phyloP scores from a whole-genome alignment of 1,284 basidiomycete species.

The Neonothopanus nambi region DNA sequence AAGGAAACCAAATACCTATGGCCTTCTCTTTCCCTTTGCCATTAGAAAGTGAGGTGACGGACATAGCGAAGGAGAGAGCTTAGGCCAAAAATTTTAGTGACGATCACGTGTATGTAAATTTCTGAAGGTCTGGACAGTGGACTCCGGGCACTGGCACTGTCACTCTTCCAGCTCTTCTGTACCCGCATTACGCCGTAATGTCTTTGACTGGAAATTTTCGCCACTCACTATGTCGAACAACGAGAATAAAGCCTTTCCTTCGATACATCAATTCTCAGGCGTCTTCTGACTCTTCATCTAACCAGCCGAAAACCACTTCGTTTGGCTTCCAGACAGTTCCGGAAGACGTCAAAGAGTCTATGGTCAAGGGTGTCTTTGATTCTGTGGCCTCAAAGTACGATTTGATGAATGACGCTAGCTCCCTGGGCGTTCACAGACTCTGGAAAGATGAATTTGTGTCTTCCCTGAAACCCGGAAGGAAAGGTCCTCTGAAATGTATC shows the following conservation, averaged over 20 bases:
- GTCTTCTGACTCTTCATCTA: slow-evolving; percentile 1
- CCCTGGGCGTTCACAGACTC: slow-evolving; percentile 91
- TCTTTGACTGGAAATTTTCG: not conserved
- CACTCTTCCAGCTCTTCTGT: not conserved
- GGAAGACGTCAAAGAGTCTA: slow-evolving; percentile 72
- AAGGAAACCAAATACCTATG: slow-evolving; percentile 25
- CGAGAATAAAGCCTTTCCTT: slow-evolving; percentile 3
- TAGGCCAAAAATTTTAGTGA: not conserved
- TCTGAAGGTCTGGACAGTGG: too few relatives aligned
- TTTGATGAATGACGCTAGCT: slow-evolving; percentile 99
- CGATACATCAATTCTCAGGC: slow-evolving; percentile 11
- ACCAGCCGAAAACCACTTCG: slow-evolving; percentile 60
- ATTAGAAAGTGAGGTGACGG: slow-evolving; percentile 19
- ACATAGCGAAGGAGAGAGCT: slow-evolving; percentile 9
- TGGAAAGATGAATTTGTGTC: slow-evolving; percentile 97
- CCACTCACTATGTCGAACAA: not conserved
- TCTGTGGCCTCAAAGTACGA: slow-evolving; percentile 97
- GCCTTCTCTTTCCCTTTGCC: slow-evolving; percentile 48
- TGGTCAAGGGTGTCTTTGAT: slow-evolving; percentile 92
- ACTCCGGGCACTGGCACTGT: too few relatives aligned
- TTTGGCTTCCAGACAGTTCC: slow-evolving; percentile 92
- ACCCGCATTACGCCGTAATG: slow-evolving; percentile 1
- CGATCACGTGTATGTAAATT: not conserved
- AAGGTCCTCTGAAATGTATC: slow-evolving; percentile 76
- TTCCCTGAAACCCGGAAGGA: slow-evolving; percentile 76